Percentiles rank a stretch among this genome's conserved stretches.
Evolutionary conservation across 2,329 filamentous ascomycete species (phyloP).

Genomic region (Pyrenochaeta sp.): DNA sequence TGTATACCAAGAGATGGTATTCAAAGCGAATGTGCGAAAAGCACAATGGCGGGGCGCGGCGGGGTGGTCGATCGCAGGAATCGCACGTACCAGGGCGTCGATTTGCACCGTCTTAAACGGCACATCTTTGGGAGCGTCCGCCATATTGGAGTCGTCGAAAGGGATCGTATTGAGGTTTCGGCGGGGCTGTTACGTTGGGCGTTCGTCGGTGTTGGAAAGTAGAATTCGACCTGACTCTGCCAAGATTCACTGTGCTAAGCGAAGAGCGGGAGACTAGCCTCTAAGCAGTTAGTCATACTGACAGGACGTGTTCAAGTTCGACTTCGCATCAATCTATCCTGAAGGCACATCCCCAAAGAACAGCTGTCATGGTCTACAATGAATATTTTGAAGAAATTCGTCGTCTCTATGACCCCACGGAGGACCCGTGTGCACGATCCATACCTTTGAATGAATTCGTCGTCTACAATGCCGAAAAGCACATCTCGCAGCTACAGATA

Average conservation of each 20-base stretch:
- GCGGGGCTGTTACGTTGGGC: slow-evolving; percentile 27
- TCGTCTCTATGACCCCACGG: neutral
- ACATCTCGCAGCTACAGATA: slow-evolving; percentile 11
- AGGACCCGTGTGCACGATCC: neutral
- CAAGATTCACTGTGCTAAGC: slow-evolving; percentile 31
- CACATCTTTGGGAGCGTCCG: slow-evolving; percentile 46
- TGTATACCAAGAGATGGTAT: neutral
- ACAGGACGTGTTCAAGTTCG: neutral
- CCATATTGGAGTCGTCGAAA: slow-evolving; percentile 40
- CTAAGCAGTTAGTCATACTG: slow-evolving; percentile 2
- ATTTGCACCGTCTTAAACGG: slow-evolving; percentile 90
- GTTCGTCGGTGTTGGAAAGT: slow-evolving; percentile 27
- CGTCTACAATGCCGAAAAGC: slow-evolving; percentile 11
- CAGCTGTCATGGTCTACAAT: neutral
- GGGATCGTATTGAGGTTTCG: slow-evolving; percentile 13
- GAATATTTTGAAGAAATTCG: neutral
- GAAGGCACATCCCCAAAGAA: neutral
- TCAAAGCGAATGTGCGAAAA: slow-evolving; percentile 6
- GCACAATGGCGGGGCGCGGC: slow-evolving; percentile 39
- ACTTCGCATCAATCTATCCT: neutral
- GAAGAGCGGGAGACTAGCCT: slow-evolving; percentile 18
- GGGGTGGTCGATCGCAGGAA: slow-evolving; percentile 44
- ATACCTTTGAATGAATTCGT: slow-evolving; percentile 3
- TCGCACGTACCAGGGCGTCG: slow-evolving; percentile 81
- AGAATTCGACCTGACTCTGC: slow-evolving; percentile 26